Conservation (phyloP, 1,139 yeast genomes). For the Nakaseomyces glabratus region DNA sequence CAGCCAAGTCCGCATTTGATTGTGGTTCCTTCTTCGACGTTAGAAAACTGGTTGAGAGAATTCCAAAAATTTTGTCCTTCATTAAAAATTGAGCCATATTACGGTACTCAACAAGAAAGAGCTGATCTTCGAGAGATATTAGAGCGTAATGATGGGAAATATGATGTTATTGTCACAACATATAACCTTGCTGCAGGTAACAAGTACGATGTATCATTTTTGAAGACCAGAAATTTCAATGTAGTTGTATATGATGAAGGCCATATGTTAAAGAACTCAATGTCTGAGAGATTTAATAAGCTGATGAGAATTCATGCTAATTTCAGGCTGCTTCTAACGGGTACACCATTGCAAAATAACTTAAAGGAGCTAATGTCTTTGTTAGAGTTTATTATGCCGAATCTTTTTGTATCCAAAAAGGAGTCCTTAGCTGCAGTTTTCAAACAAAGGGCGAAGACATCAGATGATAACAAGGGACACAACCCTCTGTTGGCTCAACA, state of each 20-base stretch:
- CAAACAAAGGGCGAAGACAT: constrained; percentile 72
- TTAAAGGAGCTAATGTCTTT: constrained; percentile 81
- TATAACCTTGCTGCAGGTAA: constrained; percentile 86
- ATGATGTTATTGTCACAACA: constrained; percentile 89
- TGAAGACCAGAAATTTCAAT: constrained; percentile 67
- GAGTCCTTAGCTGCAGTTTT: constrained; percentile 77
- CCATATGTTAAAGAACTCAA: constrained; percentile 86
- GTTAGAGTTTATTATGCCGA: constrained; percentile 82
- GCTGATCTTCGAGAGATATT: constrained; percentile 71
- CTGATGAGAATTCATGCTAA: constrained; percentile 74
- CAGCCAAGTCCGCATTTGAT: constrained; percentile 65
- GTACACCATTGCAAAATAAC: constrained; percentile 94
- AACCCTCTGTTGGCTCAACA: constrained; percentile 83
- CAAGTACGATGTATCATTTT: constrained; percentile 69
- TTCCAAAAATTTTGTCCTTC: constrained; percentile 81
- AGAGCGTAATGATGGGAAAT: constrained; percentile 44
- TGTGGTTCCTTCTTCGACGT: constrained; percentile 92
- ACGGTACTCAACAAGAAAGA: constrained; percentile 80
- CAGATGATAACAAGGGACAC: constrained; percentile 42
- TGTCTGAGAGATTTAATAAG: constrained; percentile 76
- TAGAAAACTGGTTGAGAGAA: constrained; percentile 96
- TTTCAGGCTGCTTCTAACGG: constrained; percentile 80
- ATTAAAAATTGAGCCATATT: constrained; percentile 79
- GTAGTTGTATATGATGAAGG: constrained; percentile 96
- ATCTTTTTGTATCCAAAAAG: constrained; percentile 67